phyloP scores from a whole-genome alignment of 768 basidiomycete genomes.

The Boletus speciosus region DNA sequence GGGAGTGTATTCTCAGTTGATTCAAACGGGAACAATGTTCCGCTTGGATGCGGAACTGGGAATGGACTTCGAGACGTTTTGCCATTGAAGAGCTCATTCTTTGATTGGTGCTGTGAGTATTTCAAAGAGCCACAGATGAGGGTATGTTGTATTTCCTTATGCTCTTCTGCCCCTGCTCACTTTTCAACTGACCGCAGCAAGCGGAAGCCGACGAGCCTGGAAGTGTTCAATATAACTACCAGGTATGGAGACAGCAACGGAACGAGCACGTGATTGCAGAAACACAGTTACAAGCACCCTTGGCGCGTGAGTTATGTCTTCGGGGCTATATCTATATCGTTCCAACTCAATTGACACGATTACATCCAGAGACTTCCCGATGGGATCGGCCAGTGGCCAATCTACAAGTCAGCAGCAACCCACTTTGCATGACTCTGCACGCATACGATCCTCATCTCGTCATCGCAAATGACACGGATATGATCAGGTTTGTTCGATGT shows the following conservation, averaged over 20 bases:
- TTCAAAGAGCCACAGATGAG: conserved; percentile 99
- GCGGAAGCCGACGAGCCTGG: conserved; percentile 95
- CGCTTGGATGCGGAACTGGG: conserved; percentile 76
- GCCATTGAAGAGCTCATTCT: conserved; percentile 89
- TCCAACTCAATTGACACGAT: not conserved
- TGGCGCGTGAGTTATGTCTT: conserved; percentile 57
- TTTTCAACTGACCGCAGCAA: conserved; percentile 52
- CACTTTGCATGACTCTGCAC: conserved; percentile 83
- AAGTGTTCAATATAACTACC: conserved; percentile 89
- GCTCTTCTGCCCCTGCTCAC: conserved; percentile 6
- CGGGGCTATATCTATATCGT: conserved; percentile 30
- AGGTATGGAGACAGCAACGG: conserved; percentile 89
- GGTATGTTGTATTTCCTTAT: conserved; percentile 44
- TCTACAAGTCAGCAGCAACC: conserved; percentile 55
- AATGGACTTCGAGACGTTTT: conserved; percentile 78
- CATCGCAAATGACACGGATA: conserved; percentile 80
- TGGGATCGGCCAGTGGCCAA: conserved; percentile 77
- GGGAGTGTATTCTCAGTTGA: conserved; percentile 78
- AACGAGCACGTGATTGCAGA: conserved; percentile 77
- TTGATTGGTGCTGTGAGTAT: conserved; percentile 95
- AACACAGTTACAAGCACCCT: conserved; percentile 64
- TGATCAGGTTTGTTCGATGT: conserved; percentile 61
- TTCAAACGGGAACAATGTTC: conserved; percentile 62
- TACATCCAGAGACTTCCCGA: conserved; percentile 46
- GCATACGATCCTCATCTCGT: conserved; percentile 88